Evolutionary conservation across 768 basidiomycete genomes (phyloP), one percentile per base, ranked within the genome.

Genomic region (Hirschioporus abietinus): DNA sequence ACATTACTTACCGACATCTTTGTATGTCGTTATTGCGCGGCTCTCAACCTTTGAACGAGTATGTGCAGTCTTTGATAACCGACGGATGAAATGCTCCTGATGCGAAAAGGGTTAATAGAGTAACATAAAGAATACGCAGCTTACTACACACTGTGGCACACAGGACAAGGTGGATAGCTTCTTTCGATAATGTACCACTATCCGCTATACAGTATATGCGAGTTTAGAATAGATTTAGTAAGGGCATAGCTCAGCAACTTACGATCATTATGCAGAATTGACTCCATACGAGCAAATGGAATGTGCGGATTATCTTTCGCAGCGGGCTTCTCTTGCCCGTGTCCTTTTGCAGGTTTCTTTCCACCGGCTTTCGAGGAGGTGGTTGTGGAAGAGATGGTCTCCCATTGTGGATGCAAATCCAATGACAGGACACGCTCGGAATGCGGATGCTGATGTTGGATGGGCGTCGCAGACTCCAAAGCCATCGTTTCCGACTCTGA

Each of bases 31-130:
- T 24, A 77, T 80, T 66, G 80, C 83, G 67, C 91, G 82, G 66
- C 82, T 81, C 63, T 87, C 84, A 20, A 81, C 79, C 67, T 78
- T 78, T 10, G 91, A 90, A 72, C 88, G 85, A 63, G 82, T 82
- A 67, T 90, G 86, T 15, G 88, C 90, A 26, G 88, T 87, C 74
- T 86, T 84, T 20, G 86, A 82, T 72, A 94, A 81, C 63, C 87
- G 83, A 75, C 91, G 91, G 65, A 95, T 84, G 74, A 94, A 95
- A 72, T 93, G 91, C 78, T 95, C 93, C 93, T 95, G 72, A 61
- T 5, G 24, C 9, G 15, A 61, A 1, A 18, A 24, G 12, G 25
- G 3, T 24, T 25, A 61, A 24, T 36, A 60, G 65, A 63, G 64
- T 57, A 65, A 7, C 12, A 26, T 24, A 17, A 42, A 60, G 62